Percentiles rank a stretch among this genome's conserved stretches.
phyloP scores from a whole-genome alignment of 768 basidiomycete species.

The Leucocoprinus birnbaumii region DNA sequence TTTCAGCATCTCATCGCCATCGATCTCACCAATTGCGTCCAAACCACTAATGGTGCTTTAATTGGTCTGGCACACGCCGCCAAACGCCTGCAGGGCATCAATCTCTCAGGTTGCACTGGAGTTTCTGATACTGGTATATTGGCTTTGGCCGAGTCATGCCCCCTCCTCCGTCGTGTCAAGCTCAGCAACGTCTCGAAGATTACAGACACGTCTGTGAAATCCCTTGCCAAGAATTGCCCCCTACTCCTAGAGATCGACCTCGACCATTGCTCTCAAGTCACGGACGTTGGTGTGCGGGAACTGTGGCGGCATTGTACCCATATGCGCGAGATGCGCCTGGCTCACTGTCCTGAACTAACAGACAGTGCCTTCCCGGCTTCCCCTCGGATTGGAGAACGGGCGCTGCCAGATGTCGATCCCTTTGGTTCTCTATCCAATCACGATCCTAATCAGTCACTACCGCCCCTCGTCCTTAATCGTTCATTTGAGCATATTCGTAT shows the following conservation, averaged over 20 bases:
- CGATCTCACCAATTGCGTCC: constrained; percentile 73
- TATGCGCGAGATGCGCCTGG: constrained; percentile 90
- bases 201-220: constrained; percentile 74
- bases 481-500: constrained; percentile 85
- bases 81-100: constrained; percentile 85
- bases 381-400: constrained; percentile 36
- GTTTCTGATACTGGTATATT: constrained; percentile 78
- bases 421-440: constrained; percentile 40
- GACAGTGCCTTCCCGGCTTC: constrained; percentile 85
- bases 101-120: constrained; percentile 78
- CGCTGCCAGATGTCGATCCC: constrained; percentile 33
- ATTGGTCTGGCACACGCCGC: constrained; percentile 68
- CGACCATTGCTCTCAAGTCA: constrained; percentile 75
- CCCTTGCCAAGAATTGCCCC: constrained; percentile 76
- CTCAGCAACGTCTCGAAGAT: constrained; percentile 72
- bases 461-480: constrained; percentile 63
- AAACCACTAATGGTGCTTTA: constrained; percentile 71
- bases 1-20: constrained; percentile 82
- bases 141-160: constrained; percentile 73
- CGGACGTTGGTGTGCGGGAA: constrained; percentile 75
- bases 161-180: constrained; percentile 85
- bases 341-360: constrained; percentile 74
- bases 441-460: constrained; percentile 31
- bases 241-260: constrained; percentile 94
- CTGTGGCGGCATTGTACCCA: constrained; percentile 78